A percentile compares a stretch with the other conserved stretches of the same genome.
Evolutionary conservation across 108 stramenopile genomes (phyloP).

Genomic region (Skeletonema tropicum): DNA sequence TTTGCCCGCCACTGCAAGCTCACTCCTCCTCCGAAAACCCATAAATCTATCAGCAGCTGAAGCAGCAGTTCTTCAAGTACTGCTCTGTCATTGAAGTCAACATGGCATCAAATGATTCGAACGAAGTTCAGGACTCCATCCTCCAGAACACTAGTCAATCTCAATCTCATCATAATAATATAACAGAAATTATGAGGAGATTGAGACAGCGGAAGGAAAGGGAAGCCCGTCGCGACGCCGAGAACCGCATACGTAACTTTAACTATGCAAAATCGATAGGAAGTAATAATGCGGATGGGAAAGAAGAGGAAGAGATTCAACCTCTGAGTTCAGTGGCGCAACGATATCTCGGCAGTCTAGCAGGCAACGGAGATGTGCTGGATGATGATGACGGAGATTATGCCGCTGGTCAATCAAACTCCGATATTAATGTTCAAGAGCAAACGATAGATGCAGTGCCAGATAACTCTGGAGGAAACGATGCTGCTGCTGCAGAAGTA

Average conservation of each 20-base stretch:
- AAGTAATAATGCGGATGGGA: not conserved
- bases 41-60: not conserved
- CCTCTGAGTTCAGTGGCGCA: not conserved
- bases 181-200: no score
- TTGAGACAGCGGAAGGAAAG: not conserved
- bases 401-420: not conserved
- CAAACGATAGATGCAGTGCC: not conserved
- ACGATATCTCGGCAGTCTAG: not conserved
- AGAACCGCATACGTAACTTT: not conserved
- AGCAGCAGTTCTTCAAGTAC: not conserved
- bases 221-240: not conserved
- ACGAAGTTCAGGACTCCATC: not conserved
- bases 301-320: not conserved
- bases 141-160: not conserved
- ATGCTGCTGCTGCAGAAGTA: not conserved
- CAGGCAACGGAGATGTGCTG: not conserved
- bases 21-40: no score
- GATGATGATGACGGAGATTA: not conserved
- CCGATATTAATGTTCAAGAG: not conserved
- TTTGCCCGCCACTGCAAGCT: no score
- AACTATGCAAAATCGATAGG: conserved; percentile 13
- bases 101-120: not conserved
- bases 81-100: not conserved
- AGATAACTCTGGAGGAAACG: not conserved
- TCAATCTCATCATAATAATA: not conserved